A percentile compares a stretch with the other conserved stretches of the same genome.
Evolutionary conservation across 441 rosid species (phyloP).

Genomic region (Breynia disticha): DNA sequence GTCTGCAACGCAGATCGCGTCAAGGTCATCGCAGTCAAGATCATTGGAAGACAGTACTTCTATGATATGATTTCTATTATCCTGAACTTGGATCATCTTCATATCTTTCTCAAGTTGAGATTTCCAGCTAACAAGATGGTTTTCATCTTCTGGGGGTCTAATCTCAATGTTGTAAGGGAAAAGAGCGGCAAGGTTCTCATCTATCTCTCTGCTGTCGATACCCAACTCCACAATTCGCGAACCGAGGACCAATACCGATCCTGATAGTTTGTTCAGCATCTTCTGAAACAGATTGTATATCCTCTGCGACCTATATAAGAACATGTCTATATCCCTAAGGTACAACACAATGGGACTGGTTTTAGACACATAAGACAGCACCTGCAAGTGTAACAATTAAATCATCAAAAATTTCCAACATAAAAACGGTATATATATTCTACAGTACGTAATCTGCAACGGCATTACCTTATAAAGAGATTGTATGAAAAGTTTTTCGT

Average conservation of each 20-base stretch:
- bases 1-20: constrained; percentile 53
- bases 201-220: constrained; percentile 38
- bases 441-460: not conserved
- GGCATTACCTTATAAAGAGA: constrained; percentile 64
- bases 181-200: constrained; percentile 42
- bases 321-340: constrained; percentile 58
- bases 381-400: constrained; percentile 31
- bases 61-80: constrained; percentile 64
- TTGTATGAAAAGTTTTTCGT: constrained; percentile 78
- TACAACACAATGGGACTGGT: constrained; percentile 66
- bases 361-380: constrained; percentile 61
- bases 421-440: too few relatives aligned
- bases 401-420: too few relatives aligned
- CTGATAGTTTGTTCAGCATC: constrained; percentile 59
- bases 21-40: constrained; percentile 70
- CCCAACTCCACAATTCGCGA: constrained; percentile 42
- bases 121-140: constrained; percentile 62
- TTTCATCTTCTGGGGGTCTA: constrained; percentile 64
- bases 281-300: constrained; percentile 60
- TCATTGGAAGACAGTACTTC: constrained; percentile 78
- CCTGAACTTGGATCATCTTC: constrained; percentile 69
- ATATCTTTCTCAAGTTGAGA: constrained; percentile 65
- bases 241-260: constrained; percentile 62
- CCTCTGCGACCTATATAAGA: constrained; percentile 62
- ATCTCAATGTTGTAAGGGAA: constrained; percentile 70